phyloP scores from a whole-genome alignment of 208 protist species.

The Giardia duodenalis region DNA sequence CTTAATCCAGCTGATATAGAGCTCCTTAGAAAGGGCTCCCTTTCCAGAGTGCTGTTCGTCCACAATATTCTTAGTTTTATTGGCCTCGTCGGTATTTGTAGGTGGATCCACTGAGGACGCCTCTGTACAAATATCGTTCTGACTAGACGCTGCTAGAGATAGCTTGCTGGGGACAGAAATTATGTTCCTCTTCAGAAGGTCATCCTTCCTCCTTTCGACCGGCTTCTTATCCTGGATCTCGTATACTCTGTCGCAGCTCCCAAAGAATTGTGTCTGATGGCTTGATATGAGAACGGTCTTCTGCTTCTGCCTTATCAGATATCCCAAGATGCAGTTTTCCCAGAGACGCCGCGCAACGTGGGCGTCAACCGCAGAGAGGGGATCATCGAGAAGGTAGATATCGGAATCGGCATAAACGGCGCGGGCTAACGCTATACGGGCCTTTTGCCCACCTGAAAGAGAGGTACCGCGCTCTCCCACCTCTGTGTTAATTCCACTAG shows the following conservation, averaged over 20 bases:
- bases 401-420: conserved; percentile 51
- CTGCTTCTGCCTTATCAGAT: conserved; percentile 46
- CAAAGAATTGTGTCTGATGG: conserved; percentile 41
- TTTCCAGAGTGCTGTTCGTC: neutral
- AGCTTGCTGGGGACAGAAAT: neutral
- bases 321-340: conserved; percentile 54
- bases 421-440: conserved; percentile 52
- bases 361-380: conserved; percentile 39
- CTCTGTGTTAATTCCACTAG: conserved; percentile 36
- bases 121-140: neutral
- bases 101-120: neutral
- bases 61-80: neutral
- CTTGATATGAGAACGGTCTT: conserved; percentile 52
- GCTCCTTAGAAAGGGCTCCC: neutral
- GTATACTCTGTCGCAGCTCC: neutral
- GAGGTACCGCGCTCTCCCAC: conserved; percentile 67
- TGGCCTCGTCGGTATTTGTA: neutral
- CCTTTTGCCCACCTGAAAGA: conserved; percentile 61
- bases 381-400: conserved; percentile 44
- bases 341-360: conserved; percentile 50
- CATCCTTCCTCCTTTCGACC: neutral
- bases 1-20: neutral
- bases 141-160: neutral
- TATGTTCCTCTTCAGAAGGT: neutral
- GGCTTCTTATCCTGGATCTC: neutral